phyloP scores from a whole-genome alignment of 306 rosid genomes.

The Cicer cuneatum region DNA sequence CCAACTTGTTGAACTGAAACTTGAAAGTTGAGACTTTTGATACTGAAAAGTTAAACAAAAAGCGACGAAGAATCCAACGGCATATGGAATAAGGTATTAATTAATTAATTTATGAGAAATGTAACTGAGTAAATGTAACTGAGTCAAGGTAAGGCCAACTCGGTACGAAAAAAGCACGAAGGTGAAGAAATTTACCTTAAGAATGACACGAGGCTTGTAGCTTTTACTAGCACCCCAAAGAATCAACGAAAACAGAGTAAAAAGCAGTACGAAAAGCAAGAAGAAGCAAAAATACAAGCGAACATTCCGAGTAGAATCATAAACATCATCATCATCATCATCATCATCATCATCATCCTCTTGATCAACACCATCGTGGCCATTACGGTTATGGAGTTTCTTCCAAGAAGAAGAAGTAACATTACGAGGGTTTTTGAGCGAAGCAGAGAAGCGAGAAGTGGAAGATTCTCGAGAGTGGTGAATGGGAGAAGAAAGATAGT shows the following conservation, averaged over 20 bases:
- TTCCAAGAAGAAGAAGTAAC: constrained; percentile 57
- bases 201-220: constrained; percentile 58
- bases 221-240: constrained; percentile 94
- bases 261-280: constrained; percentile 60
- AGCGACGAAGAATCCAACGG: constrained; percentile 1
- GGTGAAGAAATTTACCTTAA: constrained; percentile 56
- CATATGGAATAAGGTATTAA: not conserved
- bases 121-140: not conserved
- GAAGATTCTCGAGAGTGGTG: constrained; percentile 99
- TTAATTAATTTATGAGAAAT: too few species aligned
- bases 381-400: constrained; percentile 52
- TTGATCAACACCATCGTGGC: constrained; percentile 40
- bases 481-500: constrained; percentile 79
- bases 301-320: constrained; percentile 45
- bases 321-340: not conserved
- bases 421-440: constrained; percentile 65
- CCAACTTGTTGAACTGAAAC: not conserved
- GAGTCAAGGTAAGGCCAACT: not conserved
- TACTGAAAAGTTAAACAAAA: constrained; percentile 12
- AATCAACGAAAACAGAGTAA: constrained; percentile 67
- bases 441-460: constrained; percentile 88
- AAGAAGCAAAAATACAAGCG: constrained; percentile 62
- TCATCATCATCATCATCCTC: constrained; percentile 29
- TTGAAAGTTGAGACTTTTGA: constrained; percentile 16
- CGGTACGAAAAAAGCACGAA: not conserved